phyloP scores from a whole-genome alignment of 1,139 yeast genomes.

The Pichia norvegensis region DNA sequence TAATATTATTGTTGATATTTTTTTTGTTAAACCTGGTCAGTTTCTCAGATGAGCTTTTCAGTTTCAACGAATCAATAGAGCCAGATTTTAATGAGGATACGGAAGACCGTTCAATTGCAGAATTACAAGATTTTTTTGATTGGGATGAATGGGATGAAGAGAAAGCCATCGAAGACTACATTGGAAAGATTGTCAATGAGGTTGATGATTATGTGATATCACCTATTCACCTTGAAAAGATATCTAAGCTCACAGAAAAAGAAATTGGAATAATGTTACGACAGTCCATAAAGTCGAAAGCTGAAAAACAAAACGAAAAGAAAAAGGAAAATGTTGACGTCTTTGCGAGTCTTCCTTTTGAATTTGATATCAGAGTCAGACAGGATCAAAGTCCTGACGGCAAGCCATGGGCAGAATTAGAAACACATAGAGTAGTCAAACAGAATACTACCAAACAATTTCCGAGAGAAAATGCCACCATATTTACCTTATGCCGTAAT shows the following conservation, averaged over 20 bases:
- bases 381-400: constrained; percentile 20
- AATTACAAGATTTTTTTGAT: not conserved
- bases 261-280: constrained; percentile 13
- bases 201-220: not conserved
- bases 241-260: constrained; percentile 13
- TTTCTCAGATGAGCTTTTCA: no score
- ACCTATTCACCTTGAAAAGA: not conserved
- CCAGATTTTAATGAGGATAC: no score
- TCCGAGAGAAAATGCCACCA: constrained; percentile 37
- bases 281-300: constrained; percentile 1
- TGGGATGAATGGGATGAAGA: not conserved
- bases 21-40: no score
- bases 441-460: not conserved
- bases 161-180: not conserved
- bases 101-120: no score
- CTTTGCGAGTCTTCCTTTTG: constrained; percentile 6
- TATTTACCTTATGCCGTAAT: constrained; percentile 50
- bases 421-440: constrained; percentile 11
- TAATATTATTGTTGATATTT: no score
- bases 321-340: not conserved
- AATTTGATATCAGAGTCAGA: constrained; percentile 18
- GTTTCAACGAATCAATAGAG: no score
- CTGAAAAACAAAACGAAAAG: constrained; percentile 4
- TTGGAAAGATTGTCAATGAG: not conserved
- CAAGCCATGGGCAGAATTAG: constrained; percentile 13